Evolutionary conservation across 2,329 filamentous ascomycete genomes (phyloP).

Genomic region (Talaromyces sp.): DNA sequence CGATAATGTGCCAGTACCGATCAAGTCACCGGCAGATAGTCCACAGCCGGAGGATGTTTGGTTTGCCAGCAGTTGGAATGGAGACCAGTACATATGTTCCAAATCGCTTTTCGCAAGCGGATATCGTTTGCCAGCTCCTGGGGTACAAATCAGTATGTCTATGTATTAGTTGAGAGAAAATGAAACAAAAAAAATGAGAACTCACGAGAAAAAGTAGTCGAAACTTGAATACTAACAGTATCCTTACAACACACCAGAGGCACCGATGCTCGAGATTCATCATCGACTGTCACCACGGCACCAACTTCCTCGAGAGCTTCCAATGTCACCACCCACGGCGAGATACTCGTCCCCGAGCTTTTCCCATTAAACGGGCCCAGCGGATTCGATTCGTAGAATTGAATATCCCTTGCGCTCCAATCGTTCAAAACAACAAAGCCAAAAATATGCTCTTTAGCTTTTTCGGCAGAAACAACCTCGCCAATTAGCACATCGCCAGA

Average conservation of each 20-base stretch:
- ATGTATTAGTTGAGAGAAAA: too few relatives aligned
- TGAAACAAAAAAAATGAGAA: background rate
- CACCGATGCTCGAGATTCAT: too few relatives aligned
- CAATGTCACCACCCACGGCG: constrained; percentile 58
- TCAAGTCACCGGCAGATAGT: constrained; percentile 26
- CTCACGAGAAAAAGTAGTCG: background rate
- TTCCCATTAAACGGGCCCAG: constrained; percentile 60
- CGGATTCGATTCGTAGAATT: constrained; percentile 57
- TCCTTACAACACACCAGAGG: background rate
- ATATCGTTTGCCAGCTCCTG: background rate
- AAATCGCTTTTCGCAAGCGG: background rate
- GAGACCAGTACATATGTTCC: constrained; percentile 20
- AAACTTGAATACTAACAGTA: background rate
- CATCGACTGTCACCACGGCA: background rate
- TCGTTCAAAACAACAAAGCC: constrained; percentile 60
- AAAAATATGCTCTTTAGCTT: constrained; percentile 58
- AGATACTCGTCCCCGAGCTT: constrained; percentile 56
- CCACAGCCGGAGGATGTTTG: constrained; percentile 25
- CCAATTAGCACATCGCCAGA: constrained; percentile 37
- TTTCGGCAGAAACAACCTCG: constrained; percentile 36
- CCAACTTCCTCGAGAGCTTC: constrained; percentile 45
- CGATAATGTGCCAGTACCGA: constrained; percentile 27
- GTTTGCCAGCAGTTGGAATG: constrained; percentile 27
- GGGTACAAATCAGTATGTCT: background rate
- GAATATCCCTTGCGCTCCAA: constrained; percentile 54